phyloP scores from a whole-genome alignment of 2,329 filamentous ascomycete species.

The Apiospora rasikravindrae region DNA sequence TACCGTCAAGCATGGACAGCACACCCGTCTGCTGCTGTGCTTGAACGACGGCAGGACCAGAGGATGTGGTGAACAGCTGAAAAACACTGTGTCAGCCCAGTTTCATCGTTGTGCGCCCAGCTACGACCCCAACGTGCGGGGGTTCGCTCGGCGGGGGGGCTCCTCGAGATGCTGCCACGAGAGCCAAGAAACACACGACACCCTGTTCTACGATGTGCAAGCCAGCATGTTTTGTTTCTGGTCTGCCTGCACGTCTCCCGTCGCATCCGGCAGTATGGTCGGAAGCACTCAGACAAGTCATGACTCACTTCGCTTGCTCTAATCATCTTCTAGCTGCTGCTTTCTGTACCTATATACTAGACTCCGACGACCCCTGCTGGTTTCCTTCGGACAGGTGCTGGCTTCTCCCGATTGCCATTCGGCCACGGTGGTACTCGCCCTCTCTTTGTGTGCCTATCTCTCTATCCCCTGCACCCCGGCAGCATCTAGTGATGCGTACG shows the following conservation, averaged over 20 bases:
- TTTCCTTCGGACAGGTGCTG: not conserved
- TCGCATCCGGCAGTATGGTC: not conserved
- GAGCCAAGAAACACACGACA: not conserved
- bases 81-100: conserved; percentile 1
- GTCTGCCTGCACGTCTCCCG: not conserved
- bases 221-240: not conserved
- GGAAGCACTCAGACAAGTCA: not conserved
- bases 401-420: not conserved
- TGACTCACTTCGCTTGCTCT: not conserved
- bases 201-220: not conserved
- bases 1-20: not conserved
- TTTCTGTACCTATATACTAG: conserved; percentile 5
- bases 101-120: not conserved
- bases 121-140: not conserved
- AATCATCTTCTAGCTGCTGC: not conserved
- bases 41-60: not conserved
- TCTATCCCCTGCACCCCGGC: not conserved
- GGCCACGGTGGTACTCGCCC: too few relatives aligned
- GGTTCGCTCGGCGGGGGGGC: not conserved
- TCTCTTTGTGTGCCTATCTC: too few relatives aligned
- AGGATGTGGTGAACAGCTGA: not conserved
- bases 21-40: not conserved
- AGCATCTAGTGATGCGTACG: conserved; percentile 30
- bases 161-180: not conserved
- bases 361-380: not conserved